phyloP scores from a whole-genome alignment of 495 filamentous ascomycete genomes.

The Aspergillus wentii region DNA sequence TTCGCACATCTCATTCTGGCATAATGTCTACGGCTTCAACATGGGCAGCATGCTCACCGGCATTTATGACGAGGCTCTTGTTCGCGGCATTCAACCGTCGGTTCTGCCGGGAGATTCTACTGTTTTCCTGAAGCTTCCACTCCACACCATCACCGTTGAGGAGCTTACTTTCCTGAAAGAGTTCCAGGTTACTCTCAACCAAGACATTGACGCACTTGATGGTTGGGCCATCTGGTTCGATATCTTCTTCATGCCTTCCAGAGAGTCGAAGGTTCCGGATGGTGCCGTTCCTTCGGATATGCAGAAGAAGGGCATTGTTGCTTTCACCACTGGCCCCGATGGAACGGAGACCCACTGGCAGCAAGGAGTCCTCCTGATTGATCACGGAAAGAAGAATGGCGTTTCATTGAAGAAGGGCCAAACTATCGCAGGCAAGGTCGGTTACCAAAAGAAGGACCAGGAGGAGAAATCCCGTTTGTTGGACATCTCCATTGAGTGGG shows the following conservation, averaged over 20 bases:
- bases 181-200: conserved; percentile 48
- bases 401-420: conserved; percentile 45
- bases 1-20: conserved; percentile 65
- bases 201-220: conserved; percentile 53
- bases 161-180: conserved; percentile 53
- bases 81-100: conserved; percentile 41
- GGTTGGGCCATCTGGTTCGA: conserved; percentile 63
- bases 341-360: conserved; percentile 53
- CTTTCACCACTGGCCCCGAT: conserved; percentile 51
- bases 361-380: conserved; percentile 43
- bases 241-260: conserved; percentile 54
- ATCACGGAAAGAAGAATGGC: conserved; percentile 31
- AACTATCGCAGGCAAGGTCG: conserved; percentile 40
- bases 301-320: conserved; percentile 42
- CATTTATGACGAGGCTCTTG: conserved; percentile 56
- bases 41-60: conserved; percentile 52
- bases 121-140: conserved; percentile 50
- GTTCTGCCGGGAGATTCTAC: conserved; percentile 41
- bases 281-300: conserved; percentile 38
- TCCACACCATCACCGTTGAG: conserved; percentile 51
- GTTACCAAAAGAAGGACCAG: conserved; percentile 48
- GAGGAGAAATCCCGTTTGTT: conserved; percentile 38
- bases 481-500: conserved; percentile 47
- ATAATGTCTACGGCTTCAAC: conserved; percentile 55
- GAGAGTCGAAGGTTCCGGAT: conserved; percentile 35